Evolutionary conservation across 31 red algal genomes (phyloP).

Genomic region (Asparagopsis taxiformis): DNA sequence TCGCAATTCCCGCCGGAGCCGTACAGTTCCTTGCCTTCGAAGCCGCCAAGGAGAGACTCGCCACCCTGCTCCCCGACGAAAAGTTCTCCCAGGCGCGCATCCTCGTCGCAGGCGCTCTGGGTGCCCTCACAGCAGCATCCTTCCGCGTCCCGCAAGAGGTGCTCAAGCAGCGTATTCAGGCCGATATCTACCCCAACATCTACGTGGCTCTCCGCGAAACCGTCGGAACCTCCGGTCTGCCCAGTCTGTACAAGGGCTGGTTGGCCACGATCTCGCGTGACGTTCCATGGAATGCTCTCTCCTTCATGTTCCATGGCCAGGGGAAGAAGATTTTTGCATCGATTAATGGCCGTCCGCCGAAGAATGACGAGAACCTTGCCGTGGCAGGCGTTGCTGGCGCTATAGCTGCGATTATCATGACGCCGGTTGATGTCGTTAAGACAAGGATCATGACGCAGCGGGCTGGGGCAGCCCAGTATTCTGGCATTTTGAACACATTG

Average conservation of each 20-base stretch:
- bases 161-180: conserved; percentile 97
- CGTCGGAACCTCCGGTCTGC: conserved; percentile 64
- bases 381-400: conserved; percentile 86
- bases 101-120: conserved; percentile 82
- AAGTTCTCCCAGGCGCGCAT: conserved; percentile 50
- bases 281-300: conserved; percentile 98
- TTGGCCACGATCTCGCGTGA: conserved; percentile 95
- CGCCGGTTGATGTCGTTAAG: conserved; percentile 98
- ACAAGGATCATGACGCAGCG: conserved; percentile 94
- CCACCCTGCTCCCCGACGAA: conserved; percentile 52
- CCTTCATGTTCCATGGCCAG: conserved; percentile 94
- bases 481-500: conserved; percentile 73
- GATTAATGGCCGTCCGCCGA: conserved; percentile 55
- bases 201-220: conserved; percentile 77
- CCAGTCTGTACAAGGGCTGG: conserved; percentile 84
- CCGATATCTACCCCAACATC: conserved; percentile 96
- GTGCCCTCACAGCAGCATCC: conserved; percentile 80
- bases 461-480: conserved; percentile 64
- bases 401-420: conserved; percentile 93
- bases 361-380: conserved; percentile 86
- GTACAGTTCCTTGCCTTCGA: conserved; percentile 97
- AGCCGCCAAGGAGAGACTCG: conserved; percentile 75
- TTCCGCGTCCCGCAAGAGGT: conserved; percentile 98
- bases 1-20: conserved; percentile 95
- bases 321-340: conserved; percentile 76